Evolutionary conservation across 2,329 filamentous ascomycete species (phyloP).

Genomic region (Calonectria honghensis): DNA sequence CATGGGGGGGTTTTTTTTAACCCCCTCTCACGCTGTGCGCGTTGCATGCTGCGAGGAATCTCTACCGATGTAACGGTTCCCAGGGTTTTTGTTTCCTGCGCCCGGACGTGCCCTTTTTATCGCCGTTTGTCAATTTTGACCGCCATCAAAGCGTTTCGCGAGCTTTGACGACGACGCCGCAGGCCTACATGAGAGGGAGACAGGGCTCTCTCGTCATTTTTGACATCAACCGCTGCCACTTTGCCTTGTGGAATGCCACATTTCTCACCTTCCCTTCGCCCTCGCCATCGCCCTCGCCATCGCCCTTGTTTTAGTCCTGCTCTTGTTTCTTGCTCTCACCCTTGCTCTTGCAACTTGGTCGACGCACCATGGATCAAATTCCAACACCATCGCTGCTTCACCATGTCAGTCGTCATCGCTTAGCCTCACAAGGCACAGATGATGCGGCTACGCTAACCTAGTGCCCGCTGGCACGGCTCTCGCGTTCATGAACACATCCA

Average conservation of each 20-base stretch:
- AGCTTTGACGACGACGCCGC: conserved; percentile 17
- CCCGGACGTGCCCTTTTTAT: not conserved
- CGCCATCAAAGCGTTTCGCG: conserved; percentile 5
- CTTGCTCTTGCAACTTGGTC: not conserved
- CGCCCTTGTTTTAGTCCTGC: not conserved
- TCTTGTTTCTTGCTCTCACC: not conserved
- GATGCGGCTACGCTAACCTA: conserved; percentile 34
- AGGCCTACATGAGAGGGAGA: conserved; percentile 1
- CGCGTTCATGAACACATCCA: conserved; percentile 8
- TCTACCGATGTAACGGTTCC: conserved; percentile 19
- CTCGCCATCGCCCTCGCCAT: not conserved
- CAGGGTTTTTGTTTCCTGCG: conserved; percentile 10
- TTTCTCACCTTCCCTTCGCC: not conserved
- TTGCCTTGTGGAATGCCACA: not conserved
- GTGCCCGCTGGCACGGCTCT: conserved; percentile 34
- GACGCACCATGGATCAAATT: conserved; percentile 7
- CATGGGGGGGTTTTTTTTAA: not conserved
- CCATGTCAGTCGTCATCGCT: not conserved
- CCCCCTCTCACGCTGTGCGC: not conserved
- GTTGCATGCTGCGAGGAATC: not conserved
- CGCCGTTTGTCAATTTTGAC: not conserved
- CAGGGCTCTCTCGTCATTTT: not conserved
- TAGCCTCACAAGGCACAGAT: conserved; percentile 12
- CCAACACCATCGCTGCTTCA: conserved; percentile 22
- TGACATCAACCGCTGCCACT: not conserved